Conservation (phyloP, 1,284 basidiomycete genomes). For the Marasmius fiardii region DNA sequence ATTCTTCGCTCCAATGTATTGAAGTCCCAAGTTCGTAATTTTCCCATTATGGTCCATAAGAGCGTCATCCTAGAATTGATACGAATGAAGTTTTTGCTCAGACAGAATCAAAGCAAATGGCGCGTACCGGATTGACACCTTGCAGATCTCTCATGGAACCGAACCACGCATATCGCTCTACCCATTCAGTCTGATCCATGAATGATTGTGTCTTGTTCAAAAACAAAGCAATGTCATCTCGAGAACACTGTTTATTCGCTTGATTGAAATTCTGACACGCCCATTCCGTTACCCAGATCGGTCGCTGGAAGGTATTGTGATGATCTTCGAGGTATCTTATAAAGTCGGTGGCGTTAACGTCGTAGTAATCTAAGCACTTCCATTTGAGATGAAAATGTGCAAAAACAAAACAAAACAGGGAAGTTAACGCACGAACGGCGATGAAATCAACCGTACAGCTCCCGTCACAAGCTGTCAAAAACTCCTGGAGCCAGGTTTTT, state of each 20-base stretch:
- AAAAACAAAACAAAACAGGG: neutral
- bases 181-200: constrained; percentile 47
- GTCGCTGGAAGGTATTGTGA: constrained; percentile 43
- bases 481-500: constrained; percentile 49
- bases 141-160: constrained; percentile 34
- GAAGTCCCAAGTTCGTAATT: constrained; percentile 29
- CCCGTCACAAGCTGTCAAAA: constrained; percentile 42
- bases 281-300: constrained; percentile 63
- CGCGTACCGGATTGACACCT: constrained; percentile 31
- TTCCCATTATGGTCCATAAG: constrained; percentile 29
- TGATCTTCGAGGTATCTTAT: constrained; percentile 46
- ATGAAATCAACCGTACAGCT: constrained; percentile 39
- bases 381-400: constrained; percentile 18
- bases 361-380: constrained; percentile 47
- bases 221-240: constrained; percentile 43
- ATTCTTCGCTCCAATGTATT: constrained; percentile 28
- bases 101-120: neutral
- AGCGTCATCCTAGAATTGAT: constrained; percentile 24
- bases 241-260: constrained; percentile 44
- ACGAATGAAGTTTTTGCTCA: neutral
- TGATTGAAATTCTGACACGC: constrained; percentile 60
- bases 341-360: constrained; percentile 44
- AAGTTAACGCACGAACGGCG: constrained; percentile 27
- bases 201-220: constrained; percentile 49
- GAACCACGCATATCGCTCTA: constrained; percentile 50